Conservation (phyloP, 495 filamentous ascomycete genomes). For the Penicillium fimorum region DNA sequence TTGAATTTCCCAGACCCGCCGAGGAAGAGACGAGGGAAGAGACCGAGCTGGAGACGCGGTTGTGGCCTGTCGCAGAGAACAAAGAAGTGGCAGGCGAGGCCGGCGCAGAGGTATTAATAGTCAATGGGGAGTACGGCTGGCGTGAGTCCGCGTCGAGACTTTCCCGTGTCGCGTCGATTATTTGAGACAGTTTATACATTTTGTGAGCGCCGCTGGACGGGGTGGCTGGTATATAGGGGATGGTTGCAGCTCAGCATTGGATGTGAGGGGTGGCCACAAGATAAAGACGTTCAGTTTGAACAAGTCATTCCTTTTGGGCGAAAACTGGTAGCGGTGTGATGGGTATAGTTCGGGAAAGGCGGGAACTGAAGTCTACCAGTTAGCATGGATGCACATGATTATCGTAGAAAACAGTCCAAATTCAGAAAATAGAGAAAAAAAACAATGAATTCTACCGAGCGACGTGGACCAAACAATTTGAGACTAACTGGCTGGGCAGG, state of each 20-base stretch:
- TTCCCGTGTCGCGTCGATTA: slow-evolving; percentile 23
- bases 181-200: slow-evolving; percentile 25
- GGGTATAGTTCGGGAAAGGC: slow-evolving; percentile 10
- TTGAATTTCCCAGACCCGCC: slow-evolving; percentile 48
- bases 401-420: not conserved
- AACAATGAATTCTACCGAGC: slow-evolving; percentile 3
- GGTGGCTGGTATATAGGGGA: slow-evolving; percentile 11
- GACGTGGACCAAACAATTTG: slow-evolving; percentile 23
- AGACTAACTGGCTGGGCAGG: slow-evolving; percentile 29
- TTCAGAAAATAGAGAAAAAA: slow-evolving; percentile 1
- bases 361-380: slow-evolving; percentile 14
- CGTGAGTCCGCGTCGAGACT: slow-evolving; percentile 26
- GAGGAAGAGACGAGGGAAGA: slow-evolving; percentile 59
- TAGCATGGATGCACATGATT: slow-evolving; percentile 5
- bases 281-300: slow-evolving; percentile 15
- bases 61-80: slow-evolving; percentile 42
- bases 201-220: slow-evolving; percentile 19
- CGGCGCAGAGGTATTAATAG: slow-evolving; percentile 41
- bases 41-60: slow-evolving; percentile 54
- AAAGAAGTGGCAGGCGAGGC: slow-evolving; percentile 45
- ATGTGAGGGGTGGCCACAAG: slow-evolving; percentile 7
- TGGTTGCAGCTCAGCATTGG: slow-evolving; percentile 20
- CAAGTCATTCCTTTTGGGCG: slow-evolving; percentile 16
- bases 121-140: slow-evolving; percentile 32
- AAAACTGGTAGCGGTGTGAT: slow-evolving; percentile 27